A percentile compares a stretch with the other conserved stretches of the same genome.
Conservation (phyloP, 2,329 filamentous ascomycete genomes). For the Hypoxylon sp. region DNA sequence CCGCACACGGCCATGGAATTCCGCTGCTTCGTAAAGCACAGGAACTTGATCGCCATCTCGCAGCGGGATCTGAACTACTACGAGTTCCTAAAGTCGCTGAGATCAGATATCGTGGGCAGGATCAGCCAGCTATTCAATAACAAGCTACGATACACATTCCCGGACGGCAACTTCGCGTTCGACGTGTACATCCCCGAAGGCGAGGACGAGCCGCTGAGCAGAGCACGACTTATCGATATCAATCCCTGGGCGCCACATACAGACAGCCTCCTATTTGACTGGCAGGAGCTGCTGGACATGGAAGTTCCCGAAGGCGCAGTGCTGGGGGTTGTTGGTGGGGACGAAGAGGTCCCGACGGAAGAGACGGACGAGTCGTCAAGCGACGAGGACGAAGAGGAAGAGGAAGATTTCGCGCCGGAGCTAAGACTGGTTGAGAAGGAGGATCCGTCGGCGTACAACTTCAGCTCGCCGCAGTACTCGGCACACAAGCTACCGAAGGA, state of each 20-base stretch:
- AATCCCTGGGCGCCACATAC: conserved; percentile 95
- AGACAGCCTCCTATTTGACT: conserved; percentile 89
- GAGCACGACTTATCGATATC: conserved; percentile 90
- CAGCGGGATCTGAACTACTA: conserved; percentile 94
- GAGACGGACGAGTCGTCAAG: conserved; percentile 53
- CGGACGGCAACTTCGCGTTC: conserved; percentile 87
- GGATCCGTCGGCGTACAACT: conserved; percentile 90
- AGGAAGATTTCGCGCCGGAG: conserved; percentile 77
- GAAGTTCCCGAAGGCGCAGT: conserved; percentile 70
- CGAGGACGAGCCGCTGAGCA: conserved; percentile 72
- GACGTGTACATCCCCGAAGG: conserved; percentile 90
- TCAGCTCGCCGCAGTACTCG: conserved; percentile 88
- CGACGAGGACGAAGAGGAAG: conserved; percentile 64
- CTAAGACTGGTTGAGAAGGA: conserved; percentile 85
- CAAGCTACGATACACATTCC: conserved; percentile 81
- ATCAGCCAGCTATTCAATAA: conserved; percentile 84
- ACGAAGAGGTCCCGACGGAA: conserved; percentile 55
- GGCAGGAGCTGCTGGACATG: conserved; percentile 86
- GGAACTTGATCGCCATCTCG: conserved; percentile 83
- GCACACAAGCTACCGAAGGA: conserved; percentile 96
- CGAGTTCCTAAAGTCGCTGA: conserved; percentile 79
- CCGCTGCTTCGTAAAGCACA: conserved; percentile 90
- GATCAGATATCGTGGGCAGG: conserved; percentile 74
- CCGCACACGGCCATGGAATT: conserved; percentile 95
- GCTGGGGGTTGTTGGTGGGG: conserved; percentile 64